Conservation (phyloP, 305 asterid genomes). For the Nicotiana rustica region DNA sequence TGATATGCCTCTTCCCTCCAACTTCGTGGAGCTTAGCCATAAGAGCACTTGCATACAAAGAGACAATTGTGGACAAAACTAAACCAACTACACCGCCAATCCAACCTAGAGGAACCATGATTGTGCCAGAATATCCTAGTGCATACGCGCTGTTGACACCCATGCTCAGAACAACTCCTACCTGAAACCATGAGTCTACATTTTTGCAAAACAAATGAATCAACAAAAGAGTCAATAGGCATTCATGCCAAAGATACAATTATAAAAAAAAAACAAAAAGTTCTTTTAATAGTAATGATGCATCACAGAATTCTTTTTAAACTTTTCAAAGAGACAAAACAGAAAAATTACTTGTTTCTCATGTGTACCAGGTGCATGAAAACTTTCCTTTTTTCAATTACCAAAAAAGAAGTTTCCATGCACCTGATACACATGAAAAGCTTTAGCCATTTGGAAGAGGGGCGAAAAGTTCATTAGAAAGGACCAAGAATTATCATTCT, state of each 20-base stretch:
- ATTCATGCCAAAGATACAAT: conserved; percentile 2
- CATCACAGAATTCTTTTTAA: neutral
- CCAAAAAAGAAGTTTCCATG: no score
- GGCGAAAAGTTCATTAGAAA: neutral
- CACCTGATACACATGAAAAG: neutral
- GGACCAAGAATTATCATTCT: neutral
- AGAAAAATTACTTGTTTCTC: conserved; percentile 4
- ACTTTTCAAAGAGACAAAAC: neutral
- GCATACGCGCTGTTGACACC: conserved; percentile 95
- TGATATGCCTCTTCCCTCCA: conserved; percentile 93
- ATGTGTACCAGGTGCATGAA: neutral
- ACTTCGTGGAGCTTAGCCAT: conserved; percentile 87
- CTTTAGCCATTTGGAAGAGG: neutral
- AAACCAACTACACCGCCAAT: conserved; percentile 88
- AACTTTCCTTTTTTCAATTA: no score
- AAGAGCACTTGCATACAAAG: conserved; percentile 77
- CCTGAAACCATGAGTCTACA: conserved; percentile 96
- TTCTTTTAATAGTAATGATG: neutral
- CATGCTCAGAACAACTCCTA: conserved; percentile 85
- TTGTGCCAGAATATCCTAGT: conserved; percentile 86
- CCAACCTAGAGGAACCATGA: conserved; percentile 98
- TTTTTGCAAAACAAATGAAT: conserved; percentile 25
- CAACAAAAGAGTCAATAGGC: conserved; percentile 23
- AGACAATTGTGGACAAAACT: conserved; percentile 66
- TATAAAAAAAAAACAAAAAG: neutral